Evolutionary conservation across 768 basidiomycete genomes (phyloP), one percentile per base, ranked within the genome.

Genomic region (Hericium rajendrae): DNA sequence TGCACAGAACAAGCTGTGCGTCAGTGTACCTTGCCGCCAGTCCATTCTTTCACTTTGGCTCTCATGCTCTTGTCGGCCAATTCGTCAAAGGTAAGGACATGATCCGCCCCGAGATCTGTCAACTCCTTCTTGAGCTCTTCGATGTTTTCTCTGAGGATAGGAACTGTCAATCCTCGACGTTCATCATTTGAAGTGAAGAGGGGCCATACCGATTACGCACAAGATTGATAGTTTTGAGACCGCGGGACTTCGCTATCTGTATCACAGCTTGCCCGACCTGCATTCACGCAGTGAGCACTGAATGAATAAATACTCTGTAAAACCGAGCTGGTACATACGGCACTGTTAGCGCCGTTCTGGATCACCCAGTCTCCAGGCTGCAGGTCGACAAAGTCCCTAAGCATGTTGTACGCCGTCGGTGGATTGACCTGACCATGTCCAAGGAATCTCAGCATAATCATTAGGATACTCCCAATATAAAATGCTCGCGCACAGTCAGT

Each of bases 321-420:
- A 4, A 32, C 6, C 32, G 6, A 8, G 6, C 32, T 32, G 32
- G 37, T 51, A 71, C 83, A 51, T 57, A 90, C 91, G 18, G 88
- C 86, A 62, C 87, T 87, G 63, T 94, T 94, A 18, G 84, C 85
- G 26, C 89, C 91, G 60, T 93, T 94, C 69, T 94, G 91, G 11
- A 94, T 67, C 15, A 94, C 75, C 85, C 85, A 93, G 50, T 90
- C 87, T 3, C 85, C 90, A 51, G 77, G 73, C 53, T 79, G 60
- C 46, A 92, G 76, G 38, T 74, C 63, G 6, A 83, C 77, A 68
- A 85, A 92, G 56, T 87, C 81, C 38, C 76, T 76, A 10, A 94
- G 77, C 85, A 94, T 88, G 63, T 86, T 85, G 60, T 85, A 85
- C 1, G 92, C 92, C 0, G 91, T 90, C 0, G 90, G 76, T 2